phyloP scores from a whole-genome alignment of 768 basidiomycete species.

The Hortiboletus flavorubellus region DNA sequence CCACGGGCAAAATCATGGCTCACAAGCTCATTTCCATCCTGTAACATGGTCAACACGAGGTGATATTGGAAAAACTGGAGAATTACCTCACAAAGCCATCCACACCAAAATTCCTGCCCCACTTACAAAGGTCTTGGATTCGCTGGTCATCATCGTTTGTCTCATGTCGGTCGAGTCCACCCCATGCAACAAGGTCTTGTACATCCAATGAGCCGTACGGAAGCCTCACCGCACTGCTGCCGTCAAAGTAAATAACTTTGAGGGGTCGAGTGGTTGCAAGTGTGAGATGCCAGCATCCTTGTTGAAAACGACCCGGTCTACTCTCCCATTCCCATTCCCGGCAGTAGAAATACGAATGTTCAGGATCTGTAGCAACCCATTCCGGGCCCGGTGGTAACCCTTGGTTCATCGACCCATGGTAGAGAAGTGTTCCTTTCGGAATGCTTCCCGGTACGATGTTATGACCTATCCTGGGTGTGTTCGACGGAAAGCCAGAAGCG shows the following conservation, averaged over 20 bases:
- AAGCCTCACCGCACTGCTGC: constrained; percentile 46
- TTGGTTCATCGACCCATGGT: constrained; percentile 26
- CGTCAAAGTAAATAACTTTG: constrained; percentile 51
- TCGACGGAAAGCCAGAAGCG: constrained; percentile 14
- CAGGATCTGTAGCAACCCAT: constrained; percentile 36
- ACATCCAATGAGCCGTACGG: constrained; percentile 40
- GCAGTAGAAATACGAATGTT: constrained; percentile 40
- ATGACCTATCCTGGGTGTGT: constrained; percentile 18
- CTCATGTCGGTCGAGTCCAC: constrained; percentile 17
- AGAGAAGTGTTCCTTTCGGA: constrained; percentile 36
- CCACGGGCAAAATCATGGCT: background rate
- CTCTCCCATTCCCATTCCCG: background rate
- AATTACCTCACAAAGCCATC: constrained; percentile 47
- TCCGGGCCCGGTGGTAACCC: constrained; percentile 29
- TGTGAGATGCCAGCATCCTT: constrained; percentile 19
- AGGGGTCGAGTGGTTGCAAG: constrained; percentile 30
- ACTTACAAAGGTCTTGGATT: constrained; percentile 39
- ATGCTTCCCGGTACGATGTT: constrained; percentile 32
- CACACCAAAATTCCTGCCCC: constrained; percentile 39
- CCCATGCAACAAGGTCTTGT: constrained; percentile 49
- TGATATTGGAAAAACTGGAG: background rate
- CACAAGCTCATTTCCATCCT: constrained; percentile 35
- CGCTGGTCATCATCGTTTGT: constrained; percentile 32
- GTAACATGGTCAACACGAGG: background rate
- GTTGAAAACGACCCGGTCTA: background rate